Conservation (phyloP, 495 filamentous ascomycete genomes). For the Penicillium verhagenii region DNA sequence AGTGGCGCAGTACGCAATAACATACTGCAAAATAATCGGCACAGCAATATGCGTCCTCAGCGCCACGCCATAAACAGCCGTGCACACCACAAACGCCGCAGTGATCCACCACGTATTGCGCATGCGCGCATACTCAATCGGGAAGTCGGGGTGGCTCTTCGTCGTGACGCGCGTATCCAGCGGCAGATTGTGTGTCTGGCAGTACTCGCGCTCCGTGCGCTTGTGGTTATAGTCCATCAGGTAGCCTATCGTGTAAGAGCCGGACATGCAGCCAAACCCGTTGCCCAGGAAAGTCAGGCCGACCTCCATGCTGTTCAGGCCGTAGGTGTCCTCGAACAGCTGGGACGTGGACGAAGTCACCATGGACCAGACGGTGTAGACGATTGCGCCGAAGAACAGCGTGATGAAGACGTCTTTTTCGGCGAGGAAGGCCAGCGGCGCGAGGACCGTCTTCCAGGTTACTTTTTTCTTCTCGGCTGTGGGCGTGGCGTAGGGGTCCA, state of each 20-base stretch:
- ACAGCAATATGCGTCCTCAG: constrained; percentile 44
- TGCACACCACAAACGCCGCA: constrained; percentile 32
- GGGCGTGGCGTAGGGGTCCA: constrained; percentile 16
- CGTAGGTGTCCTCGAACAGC: constrained; percentile 36
- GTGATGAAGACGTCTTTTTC: constrained; percentile 48
- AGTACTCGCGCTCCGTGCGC: constrained; percentile 38
- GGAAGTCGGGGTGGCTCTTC: constrained; percentile 48
- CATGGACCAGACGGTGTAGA: constrained; percentile 54
- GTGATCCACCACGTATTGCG: constrained; percentile 45
- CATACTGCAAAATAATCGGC: constrained; percentile 55
- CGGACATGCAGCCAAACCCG: constrained; percentile 39
- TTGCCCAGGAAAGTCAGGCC: constrained; percentile 46
- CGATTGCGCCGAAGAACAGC: constrained; percentile 45
- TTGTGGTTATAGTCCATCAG: constrained; percentile 44
- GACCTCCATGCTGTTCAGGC: constrained; percentile 35
- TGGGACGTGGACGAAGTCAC: constrained; percentile 46
- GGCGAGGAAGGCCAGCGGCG: constrained; percentile 38
- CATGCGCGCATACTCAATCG: constrained; percentile 50
- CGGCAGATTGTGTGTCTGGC: constrained; percentile 35
- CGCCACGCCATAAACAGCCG: constrained; percentile 29
- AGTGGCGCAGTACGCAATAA: constrained; percentile 45
- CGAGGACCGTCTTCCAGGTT: constrained; percentile 34
- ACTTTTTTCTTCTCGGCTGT: constrained; percentile 26
- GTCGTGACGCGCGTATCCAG: constrained; percentile 38
- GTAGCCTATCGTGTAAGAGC: constrained; percentile 36